Base-by-base conservation (phyloP, 2,329 filamentous ascomycete species). In the Hirsutella rhossiliensis region DNA sequence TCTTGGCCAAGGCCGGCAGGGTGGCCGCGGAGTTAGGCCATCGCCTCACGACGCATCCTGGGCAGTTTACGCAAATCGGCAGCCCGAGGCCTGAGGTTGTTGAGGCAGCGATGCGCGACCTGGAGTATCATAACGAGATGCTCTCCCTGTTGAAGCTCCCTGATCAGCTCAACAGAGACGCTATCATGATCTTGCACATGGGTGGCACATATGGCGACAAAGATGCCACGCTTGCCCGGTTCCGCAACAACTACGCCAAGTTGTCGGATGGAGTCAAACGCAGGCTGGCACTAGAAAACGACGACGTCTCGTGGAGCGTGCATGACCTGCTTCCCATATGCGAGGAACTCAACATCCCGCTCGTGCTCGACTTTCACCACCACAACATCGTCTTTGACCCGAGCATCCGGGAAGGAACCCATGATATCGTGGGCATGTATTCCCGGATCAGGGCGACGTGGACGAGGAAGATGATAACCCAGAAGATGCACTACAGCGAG, bases 401-500 rank as follows among this genome's bases (percentile, higher is more conserved):
- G 0, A 69, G 69, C 6, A 64, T 94, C 2, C 80, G 88, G 3
- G 89, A 95, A 63, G 88, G 89, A 1, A 95, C 88, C 0, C 70
- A 77, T 18, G 89, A 94, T 53, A 87, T 97, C 50, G 80, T 84
- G 41, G 55, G 60, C 0, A 65, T 95, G 0, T 92, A 78, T 48
- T 80, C 82, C 0, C 79, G 83, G 5, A 97, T 97, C 55, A 73
- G 76, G 38, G 79, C 81, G 3, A 96, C 87, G 0, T 97, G 90
- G 90, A 76, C 73, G 1, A 73, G 78, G 28, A 97, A 96, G 60
- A 68, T 73, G 1, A 96, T 95, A 50, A 88, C 72, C 3, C 90
- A 92, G 54, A 97, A 97, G 65, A 95, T 96, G 87, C 90, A 97
- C 56, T 96, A 96, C 62, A 94, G 85, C 23, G 90, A 97, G 58